Evolutionary conservation across 2,329 filamentous ascomycete species (phyloP), one percentile per base, ranked within the genome.

Genomic region (Zasmidium cellare): DNA sequence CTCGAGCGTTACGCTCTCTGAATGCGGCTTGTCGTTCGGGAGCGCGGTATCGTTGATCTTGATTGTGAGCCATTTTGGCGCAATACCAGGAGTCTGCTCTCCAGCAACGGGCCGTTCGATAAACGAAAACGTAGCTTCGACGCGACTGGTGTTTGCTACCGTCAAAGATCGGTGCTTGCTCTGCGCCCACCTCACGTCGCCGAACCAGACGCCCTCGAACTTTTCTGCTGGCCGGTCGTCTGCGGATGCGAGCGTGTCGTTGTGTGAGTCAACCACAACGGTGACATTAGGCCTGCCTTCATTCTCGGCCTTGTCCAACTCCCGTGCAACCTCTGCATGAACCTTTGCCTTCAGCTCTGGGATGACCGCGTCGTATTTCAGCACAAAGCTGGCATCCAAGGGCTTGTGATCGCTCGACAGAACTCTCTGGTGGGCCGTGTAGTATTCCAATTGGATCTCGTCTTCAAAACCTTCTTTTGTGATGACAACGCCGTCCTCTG

Each of bases 331-430:
- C 69, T 97, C 92, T 56, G 90, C 86, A 61, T 96, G 89, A 0
- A 97, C 81, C 61, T 86, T 88, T 1, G 91, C 85, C 72, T 96
- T 97, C 23, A 96, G 77, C 24, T 93, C 87, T 0, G 92, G 89
- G 0, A 96, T 86, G 1, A 96, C 90, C 0, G 90, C 89, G 61
- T 97, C 90, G 70, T 94, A 97, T 46, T 89, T 87, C 7, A 99
- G 76, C 0, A 84, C 88, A 70, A 97, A 97, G 0, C 92, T 79
- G 0, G 92, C 91, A 58, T 87, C 85, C 1, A 99, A 77, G 0
- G 94, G 96, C 72, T 99, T 99, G 75, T 99, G 94, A 67, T 99
- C 94, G 0, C 93, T 97, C 0, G 93, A 96, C 16, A 90, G 84
- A 22, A 99, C 87, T 18, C 89, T 84, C 73, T 97, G 94, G 69